Percentiles rank a stretch among this genome's conserved stretches.
Conservation (phyloP, 1,284 basidiomycete species). For the Ceratobasidium sp. region DNA sequence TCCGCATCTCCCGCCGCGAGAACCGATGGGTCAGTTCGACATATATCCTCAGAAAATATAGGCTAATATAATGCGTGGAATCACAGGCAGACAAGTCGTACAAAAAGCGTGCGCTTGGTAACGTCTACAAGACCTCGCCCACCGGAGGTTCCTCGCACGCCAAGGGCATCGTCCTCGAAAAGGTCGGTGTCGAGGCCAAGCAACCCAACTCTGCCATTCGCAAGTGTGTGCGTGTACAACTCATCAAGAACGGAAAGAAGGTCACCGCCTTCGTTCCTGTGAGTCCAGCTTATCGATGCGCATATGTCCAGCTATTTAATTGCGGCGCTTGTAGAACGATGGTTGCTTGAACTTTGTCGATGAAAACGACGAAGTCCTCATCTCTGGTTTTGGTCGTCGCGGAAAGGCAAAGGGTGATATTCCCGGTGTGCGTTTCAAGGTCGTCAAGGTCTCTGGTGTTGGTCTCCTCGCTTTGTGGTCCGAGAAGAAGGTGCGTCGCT, state of each 20-base stretch:
- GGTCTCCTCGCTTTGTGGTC: conserved; percentile 97
- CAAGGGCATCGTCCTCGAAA: conserved; percentile 99
- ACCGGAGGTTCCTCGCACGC: conserved; percentile 99
- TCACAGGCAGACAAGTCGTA: conserved; percentile 94
- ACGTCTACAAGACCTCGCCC: conserved; percentile 99
- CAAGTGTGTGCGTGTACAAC: conserved; percentile 99
- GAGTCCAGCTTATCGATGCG: conserved; percentile 11
- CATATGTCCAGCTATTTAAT: conserved; percentile 6
- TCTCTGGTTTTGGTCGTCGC: conserved; percentile 99
- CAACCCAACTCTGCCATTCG: conserved; percentile 99
- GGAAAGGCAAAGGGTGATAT: conserved; percentile 99
- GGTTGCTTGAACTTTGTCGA: conserved; percentile 99
- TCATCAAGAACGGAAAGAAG: conserved; percentile 99
- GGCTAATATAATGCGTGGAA: conserved; percentile 38
- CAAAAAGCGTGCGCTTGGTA: conserved; percentile 99
- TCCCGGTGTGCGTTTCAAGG: conserved; percentile 97
- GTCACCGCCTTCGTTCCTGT: conserved; percentile 85
- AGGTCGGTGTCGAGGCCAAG: conserved; percentile 93
- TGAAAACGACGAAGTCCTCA: conserved; percentile 99
- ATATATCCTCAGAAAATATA: conserved; percentile 12
- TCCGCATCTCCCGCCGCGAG: conserved; percentile 90
- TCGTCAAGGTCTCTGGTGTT: conserved; percentile 99
- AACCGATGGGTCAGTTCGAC: conserved; percentile 87
- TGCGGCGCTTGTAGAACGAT: conserved; percentile 74
- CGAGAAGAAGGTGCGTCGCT: conserved; percentile 86